Conservation (phyloP, 768 basidiomycete species). For the Mycena rebaudengoi region DNA sequence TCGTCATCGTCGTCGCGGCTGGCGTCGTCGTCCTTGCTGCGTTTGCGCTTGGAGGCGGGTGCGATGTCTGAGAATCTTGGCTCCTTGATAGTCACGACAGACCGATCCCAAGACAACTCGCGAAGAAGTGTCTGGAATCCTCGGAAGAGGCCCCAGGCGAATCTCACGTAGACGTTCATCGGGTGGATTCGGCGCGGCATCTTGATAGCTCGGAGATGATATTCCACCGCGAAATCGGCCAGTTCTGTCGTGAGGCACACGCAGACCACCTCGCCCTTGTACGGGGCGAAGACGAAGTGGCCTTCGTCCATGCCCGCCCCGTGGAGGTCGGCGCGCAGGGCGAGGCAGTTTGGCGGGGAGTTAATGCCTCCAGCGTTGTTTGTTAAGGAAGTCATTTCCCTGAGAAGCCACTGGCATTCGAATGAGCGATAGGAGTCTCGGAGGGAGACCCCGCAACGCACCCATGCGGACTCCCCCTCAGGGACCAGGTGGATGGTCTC, state of each 20-base stretch:
- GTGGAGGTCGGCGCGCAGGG: slow-evolving; percentile 12
- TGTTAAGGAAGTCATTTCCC: background rate
- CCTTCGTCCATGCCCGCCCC: background rate
- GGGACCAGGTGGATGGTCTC: slow-evolving; percentile 5
- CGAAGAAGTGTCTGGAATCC: background rate
- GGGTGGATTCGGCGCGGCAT: slow-evolving; percentile 11
- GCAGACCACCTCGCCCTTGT: background rate
- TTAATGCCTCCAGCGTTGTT: background rate
- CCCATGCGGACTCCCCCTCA: background rate
- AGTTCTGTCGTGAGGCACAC: background rate
- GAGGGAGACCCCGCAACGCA: background rate
- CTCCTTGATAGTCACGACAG: background rate
- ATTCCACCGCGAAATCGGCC: slow-evolving; percentile 8
- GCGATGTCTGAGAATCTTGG: background rate
- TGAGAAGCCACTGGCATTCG: slow-evolving; percentile 1
- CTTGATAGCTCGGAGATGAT: slow-evolving; percentile 5
- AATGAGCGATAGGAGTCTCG: background rate
- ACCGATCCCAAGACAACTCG: background rate
- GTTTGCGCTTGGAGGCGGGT: background rate
- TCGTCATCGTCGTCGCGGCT: background rate
- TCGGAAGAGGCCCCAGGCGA: slow-evolving; percentile 14
- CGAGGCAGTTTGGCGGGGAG: slow-evolving; percentile 4
- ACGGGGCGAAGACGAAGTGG: slow-evolving; percentile 10
- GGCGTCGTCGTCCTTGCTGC: background rate
- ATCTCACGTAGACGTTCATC: slow-evolving; percentile 1